Conservation (phyloP, 352 stramenopile species). For the Phytophthora chlamydospora region DNA sequence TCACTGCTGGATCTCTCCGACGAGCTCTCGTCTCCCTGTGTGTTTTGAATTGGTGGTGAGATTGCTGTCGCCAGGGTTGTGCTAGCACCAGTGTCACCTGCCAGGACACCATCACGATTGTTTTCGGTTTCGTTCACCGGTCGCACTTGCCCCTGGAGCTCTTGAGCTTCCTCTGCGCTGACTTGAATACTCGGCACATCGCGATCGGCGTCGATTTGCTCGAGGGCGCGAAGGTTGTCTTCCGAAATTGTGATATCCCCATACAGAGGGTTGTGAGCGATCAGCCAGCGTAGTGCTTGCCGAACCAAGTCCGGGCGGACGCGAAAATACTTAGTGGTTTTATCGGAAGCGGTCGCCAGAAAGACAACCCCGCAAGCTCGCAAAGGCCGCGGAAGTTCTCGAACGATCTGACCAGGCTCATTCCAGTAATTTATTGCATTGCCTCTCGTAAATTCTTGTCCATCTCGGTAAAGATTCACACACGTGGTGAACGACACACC, state of each 20-base stretch:
- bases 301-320: not conserved
- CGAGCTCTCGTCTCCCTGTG: too few species aligned
- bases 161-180: not conserved
- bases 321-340: constrained; percentile 2
- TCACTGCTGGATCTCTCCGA: too few species aligned
- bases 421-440: constrained; percentile 2
- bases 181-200: not conserved
- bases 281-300: not conserved
- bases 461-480: not conserved
- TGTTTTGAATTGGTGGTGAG: too few species aligned
- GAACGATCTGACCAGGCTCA: not conserved
- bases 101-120: not conserved
- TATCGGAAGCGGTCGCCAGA: not conserved
- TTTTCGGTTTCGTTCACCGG: not conserved
- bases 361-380: not conserved
- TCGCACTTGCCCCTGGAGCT: not conserved
- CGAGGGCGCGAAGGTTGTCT: not conserved
- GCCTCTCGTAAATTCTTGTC: not conserved
- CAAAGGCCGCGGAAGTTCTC: not conserved
- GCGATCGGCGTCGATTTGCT: not conserved
- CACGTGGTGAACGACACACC: not conserved
- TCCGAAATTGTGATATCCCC: not conserved
- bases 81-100: too few species aligned
- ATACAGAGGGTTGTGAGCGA: not conserved
- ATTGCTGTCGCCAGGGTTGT: too few species aligned